Conservation (phyloP, 306 rosid species). For the Adenanthera pavonina region DNA sequence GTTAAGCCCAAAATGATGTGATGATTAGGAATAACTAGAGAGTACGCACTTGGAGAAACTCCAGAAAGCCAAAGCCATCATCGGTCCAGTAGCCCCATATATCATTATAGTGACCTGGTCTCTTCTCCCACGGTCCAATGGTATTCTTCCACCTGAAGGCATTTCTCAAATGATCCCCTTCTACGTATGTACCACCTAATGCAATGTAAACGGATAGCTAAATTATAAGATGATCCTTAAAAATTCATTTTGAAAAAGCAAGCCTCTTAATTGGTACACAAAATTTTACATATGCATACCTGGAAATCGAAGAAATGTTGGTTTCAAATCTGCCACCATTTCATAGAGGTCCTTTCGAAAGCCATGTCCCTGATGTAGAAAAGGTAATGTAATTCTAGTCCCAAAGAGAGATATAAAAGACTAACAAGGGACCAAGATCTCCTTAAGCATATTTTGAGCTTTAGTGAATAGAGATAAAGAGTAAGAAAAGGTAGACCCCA, state of each 20-base stretch:
- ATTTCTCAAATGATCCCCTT: slow-evolving; percentile 88
- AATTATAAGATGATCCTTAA: slow-evolving; percentile 27
- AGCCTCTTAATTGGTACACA: no score
- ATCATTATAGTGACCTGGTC: not conserved
- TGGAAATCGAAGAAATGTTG: slow-evolving; percentile 38
- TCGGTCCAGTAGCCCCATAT: not conserved
- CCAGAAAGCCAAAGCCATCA: slow-evolving; percentile 45
- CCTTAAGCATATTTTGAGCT: no score
- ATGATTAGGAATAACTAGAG: not conserved
- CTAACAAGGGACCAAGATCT: no score
- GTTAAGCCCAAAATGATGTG: not conserved
- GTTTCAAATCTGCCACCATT: no score
- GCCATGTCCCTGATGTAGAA: slow-evolving; percentile 53
- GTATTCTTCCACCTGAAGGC: slow-evolving; percentile 82
- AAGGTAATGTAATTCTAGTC: not conserved
- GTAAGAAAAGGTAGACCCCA: no score
- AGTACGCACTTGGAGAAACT: slow-evolving; percentile 79
- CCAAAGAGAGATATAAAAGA: no score
- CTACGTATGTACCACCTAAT: slow-evolving; percentile 87
- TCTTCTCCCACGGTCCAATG: not conserved
- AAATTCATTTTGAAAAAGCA: no score
- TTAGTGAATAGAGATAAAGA: no score
- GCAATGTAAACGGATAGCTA: slow-evolving; percentile 34
- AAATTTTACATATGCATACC: slow-evolving; percentile 23
- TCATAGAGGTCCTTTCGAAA: no score